These are phyloP conservation scores for Moesziomyces parantarcticus DNA, from an alignment of 1,284 basidiomycete species.

Conservation along the genomic window DNA sequence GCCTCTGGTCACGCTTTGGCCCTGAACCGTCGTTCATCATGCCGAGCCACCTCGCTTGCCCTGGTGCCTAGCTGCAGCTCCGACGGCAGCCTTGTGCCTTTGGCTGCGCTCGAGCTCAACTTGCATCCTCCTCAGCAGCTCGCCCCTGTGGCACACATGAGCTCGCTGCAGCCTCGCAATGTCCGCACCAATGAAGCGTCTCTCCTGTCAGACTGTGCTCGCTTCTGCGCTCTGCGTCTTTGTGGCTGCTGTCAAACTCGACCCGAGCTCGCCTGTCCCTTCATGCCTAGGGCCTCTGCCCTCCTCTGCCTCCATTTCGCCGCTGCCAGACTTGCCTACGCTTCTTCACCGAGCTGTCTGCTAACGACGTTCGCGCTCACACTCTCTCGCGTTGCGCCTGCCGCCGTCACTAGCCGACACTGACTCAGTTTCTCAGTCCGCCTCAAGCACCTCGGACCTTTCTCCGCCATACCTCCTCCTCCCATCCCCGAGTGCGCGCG, in stretches of 20 bases:
- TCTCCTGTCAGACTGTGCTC: slow-evolving; percentile 33
- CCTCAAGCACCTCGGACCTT: slow-evolving; percentile 44
- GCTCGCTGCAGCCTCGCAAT: slow-evolving; percentile 1
- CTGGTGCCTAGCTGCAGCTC: slow-evolving; percentile 2
- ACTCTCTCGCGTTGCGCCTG: slow-evolving; percentile 15
- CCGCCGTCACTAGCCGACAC: slow-evolving; percentile 18
- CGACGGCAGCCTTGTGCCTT: slow-evolving; percentile 1
- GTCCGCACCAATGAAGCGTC: slow-evolving; percentile 17
- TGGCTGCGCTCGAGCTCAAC: too few relatives aligned
- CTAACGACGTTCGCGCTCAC: not conserved
- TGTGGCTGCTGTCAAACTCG: slow-evolving; percentile 13
- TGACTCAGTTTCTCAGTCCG: slow-evolving; percentile 28
- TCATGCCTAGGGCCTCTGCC: too few relatives aligned
- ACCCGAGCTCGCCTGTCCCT: not conserved
- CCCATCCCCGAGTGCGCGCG: slow-evolving; percentile 32
- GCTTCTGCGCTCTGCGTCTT: slow-evolving; percentile 9
- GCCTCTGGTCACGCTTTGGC: not conserved
- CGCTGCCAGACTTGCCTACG: not conserved
- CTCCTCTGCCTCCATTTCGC: not conserved
- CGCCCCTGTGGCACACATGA: too few relatives aligned
- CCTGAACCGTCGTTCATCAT: not conserved
- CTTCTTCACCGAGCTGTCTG: not conserved
- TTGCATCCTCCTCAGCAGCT: too few relatives aligned
- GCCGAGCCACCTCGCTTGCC: not conserved
- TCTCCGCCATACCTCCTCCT: slow-evolving; percentile 19